Conservation (phyloP, 2,329 filamentous ascomycete species). For the Periconia sp. region DNA sequence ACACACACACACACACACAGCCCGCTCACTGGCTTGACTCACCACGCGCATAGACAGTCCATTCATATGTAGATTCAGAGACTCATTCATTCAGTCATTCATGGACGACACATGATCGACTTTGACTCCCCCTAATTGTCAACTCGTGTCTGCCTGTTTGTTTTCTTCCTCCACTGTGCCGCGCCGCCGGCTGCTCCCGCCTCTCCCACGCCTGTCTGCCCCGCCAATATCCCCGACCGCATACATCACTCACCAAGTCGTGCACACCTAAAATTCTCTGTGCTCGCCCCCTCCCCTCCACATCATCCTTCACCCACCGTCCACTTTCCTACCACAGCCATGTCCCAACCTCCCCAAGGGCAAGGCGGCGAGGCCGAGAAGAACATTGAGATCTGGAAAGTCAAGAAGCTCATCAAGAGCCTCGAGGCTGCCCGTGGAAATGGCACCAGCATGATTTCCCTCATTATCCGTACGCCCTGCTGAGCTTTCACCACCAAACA, state of each 20-base stretch:
- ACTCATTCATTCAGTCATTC: too few species aligned
- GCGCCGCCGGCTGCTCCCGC: constrained; percentile 15
- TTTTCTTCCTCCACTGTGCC: constrained; percentile 11
- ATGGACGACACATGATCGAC: too few species aligned
- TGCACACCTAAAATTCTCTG: constrained; percentile 14
- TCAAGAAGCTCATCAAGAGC: constrained; percentile 99
- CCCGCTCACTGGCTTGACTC: not conserved
- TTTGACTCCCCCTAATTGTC: too few species aligned
- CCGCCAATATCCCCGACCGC: constrained; percentile 9
- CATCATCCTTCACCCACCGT: constrained; percentile 3
- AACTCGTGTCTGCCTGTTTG: too few species aligned
- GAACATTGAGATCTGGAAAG: constrained; percentile 94
- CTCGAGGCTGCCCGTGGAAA: constrained; percentile 96
- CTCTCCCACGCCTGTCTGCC: not conserved
- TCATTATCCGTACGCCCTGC: constrained; percentile 83
- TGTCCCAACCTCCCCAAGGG: constrained; percentile 29
- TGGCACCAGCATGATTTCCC: constrained; percentile 99
- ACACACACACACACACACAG: not conserved
- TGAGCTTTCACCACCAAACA: not conserved
- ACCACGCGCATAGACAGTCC: too few species aligned
- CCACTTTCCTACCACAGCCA: constrained; percentile 9
- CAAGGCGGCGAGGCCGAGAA: constrained; percentile 95
- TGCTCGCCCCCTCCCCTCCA: constrained; percentile 9
- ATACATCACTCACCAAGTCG: too few species aligned
- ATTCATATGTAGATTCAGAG: not conserved